Evolutionary conservation across 371 early-diverging fungal species (phyloP).

Genomic region (Chytridium lagenaria): DNA sequence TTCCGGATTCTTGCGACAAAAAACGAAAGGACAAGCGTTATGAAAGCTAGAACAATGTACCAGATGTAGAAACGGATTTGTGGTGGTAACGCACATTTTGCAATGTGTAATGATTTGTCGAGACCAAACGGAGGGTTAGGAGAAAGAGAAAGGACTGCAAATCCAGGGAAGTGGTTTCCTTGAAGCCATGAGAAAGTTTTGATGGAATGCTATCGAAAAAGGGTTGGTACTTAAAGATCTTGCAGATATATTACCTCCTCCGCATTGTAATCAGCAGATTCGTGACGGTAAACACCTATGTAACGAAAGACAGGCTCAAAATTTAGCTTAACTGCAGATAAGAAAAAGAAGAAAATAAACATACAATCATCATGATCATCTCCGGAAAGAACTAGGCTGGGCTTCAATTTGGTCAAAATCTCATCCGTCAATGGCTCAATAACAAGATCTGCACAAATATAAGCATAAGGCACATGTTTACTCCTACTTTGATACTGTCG

Average conservation of each 20-base stretch:
- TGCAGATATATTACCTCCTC: constrained; percentile 17
- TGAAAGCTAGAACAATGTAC: constrained; percentile 39
- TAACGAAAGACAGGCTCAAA: not conserved
- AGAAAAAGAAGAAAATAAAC: too few species aligned
- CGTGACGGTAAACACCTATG: constrained; percentile 12
- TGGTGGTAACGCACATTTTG: constrained; percentile 54
- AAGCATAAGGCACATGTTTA: not conserved
- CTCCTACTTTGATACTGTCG: constrained; percentile 81
- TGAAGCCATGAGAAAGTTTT: constrained; percentile 66
- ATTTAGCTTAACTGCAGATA: too few species aligned
- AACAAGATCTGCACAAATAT: constrained; percentile 63
- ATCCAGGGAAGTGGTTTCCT: constrained; percentile 64
- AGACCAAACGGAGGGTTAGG: not conserved
- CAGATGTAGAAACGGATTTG: constrained; percentile 58
- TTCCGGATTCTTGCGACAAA: constrained; percentile 15
- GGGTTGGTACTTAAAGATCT: not conserved
- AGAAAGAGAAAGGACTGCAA: constrained; percentile 54
- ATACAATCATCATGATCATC: constrained; percentile 94
- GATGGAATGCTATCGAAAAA: constrained; percentile 52
- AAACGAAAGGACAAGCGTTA: constrained; percentile 28
- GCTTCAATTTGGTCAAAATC: constrained; percentile 69
- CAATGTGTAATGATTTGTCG: constrained; percentile 29
- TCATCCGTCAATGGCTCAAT: constrained; percentile 54
- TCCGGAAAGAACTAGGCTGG: constrained; percentile 80
- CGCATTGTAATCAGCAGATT: not conserved